These are phyloP conservation scores for Solanum lycopersicoides DNA, from an alignment of 257 asterid genomes.

Conservation along the genomic window DNA sequence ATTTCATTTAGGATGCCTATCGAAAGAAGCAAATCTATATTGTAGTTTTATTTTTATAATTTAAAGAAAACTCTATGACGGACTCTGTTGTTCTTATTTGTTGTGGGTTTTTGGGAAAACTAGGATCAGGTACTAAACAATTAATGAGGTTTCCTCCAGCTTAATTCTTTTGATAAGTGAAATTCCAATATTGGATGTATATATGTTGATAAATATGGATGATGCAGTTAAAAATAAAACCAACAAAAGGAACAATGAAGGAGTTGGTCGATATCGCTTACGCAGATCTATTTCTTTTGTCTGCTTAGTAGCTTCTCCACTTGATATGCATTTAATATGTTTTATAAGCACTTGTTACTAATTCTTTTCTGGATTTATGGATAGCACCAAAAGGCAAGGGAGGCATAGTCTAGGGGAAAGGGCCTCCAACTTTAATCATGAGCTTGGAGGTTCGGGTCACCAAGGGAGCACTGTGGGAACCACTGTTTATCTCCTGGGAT, in stretches of 20 bases:
- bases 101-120: not conserved
- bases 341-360: not conserved
- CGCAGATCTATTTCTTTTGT: not conserved
- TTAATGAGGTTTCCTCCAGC: not conserved
- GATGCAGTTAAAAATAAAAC: not conserved
- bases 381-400: not conserved
- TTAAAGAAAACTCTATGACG: not conserved
- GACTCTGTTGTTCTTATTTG: not conserved
- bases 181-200: not conserved
- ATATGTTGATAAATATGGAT: not conserved
- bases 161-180: not conserved
- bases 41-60: not conserved
- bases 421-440: not conserved
- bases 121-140: not conserved
- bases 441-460: not conserved
- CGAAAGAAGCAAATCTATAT: not conserved
- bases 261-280: not conserved
- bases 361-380: not conserved
- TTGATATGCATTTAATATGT: not conserved
- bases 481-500: not conserved
- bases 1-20: not conserved
- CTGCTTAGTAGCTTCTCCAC: not conserved
- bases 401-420: not conserved
- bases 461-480: not conserved
- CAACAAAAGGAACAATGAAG: not conserved